Evolutionary conservation across 805 yeast species (phyloP), one percentile per base, ranked within the genome.

Genomic region (Hanseniaspora singularis): DNA sequence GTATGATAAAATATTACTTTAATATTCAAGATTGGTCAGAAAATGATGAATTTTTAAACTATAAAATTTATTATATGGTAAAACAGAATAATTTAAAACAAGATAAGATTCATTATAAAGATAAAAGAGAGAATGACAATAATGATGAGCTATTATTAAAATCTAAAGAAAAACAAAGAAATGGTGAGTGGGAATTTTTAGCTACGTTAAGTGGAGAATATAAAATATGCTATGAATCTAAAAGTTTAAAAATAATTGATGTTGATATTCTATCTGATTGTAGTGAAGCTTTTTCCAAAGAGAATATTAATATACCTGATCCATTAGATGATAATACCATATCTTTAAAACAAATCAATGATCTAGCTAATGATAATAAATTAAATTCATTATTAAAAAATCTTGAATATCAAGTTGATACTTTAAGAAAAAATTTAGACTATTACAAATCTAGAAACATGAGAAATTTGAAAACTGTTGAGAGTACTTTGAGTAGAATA

Each of bases 381-480:
- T 55, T 51, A 52, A 60, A 52, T 55, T 54, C 20, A 38, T 59
- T 54, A 55, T 53, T 49, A 40, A 57, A 54, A 11, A 50, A 56
- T 26, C 78, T 82, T 50, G 86, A 80, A 54, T 55, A 59, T 6
- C 80, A 79, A 55, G 68, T 81, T 57, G 73, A 71, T 53, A 67
- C 69, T 11, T 65, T 82, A 51, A 66, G 72, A 55, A 71, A 71
- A 53, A 68, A 78, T 32, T 66, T 89, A 60, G 83, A 80, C 55
- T 82, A 88, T 64, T 87, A 88, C 70, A 82, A 79, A 65, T 79
- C 94, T 11, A 80, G 98, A 68, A 89, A 84, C 64, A 77, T 77
- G 66, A 76, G 97, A 67, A 89, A 89, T 67, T 92, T 85, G 76
- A 81, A 46, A 45, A 80, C 87, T 32, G 86, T 80, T 42, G 71